Conservation (phyloP, 805 yeast species). For the Starmerella vaccinii region DNA sequence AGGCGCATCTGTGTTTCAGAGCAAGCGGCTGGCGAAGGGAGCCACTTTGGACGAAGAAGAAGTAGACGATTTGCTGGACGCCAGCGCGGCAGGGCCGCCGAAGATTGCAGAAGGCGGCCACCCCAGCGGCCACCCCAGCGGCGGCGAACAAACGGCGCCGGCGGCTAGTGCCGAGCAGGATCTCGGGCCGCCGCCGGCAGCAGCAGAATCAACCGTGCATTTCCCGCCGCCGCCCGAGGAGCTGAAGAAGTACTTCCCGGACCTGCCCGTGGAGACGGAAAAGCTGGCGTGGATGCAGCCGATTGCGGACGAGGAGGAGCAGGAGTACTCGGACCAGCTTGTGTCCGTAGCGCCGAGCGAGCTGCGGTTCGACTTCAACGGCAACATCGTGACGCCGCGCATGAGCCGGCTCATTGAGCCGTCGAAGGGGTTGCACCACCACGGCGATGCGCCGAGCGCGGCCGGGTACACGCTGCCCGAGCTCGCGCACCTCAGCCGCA, state of each 20-base stretch:
- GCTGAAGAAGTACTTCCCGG: conserved; percentile 77
- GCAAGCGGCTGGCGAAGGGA: conserved; percentile 4
- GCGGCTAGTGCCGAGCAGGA: neutral
- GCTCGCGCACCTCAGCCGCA: conserved; percentile 65
- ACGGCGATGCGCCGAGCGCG: conserved; percentile 72
- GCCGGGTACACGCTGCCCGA: conserved; percentile 90
- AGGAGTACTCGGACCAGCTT: conserved; percentile 40
- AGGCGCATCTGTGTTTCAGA: conserved; percentile 1
- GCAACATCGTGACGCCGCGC: conserved; percentile 56
- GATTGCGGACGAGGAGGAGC: conserved; percentile 34
- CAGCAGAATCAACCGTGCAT: conserved; percentile 23
- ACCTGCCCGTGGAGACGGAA: conserved; percentile 69
- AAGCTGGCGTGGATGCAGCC: conserved; percentile 89
- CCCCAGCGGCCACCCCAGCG: too few species aligned
- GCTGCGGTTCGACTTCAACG: conserved; percentile 80
- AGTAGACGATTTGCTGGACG: neutral
- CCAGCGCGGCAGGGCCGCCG: neutral
- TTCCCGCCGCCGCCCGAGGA: conserved; percentile 54
- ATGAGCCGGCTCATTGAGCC: conserved; percentile 43
- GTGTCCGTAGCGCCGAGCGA: conserved; percentile 41
- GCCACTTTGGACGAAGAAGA: neutral
- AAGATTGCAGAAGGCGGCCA: too few species aligned
- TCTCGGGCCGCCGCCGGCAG: neutral
- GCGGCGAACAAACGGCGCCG: too few species aligned
- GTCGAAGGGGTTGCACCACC: conserved; percentile 75